Base-by-base conservation (phyloP, 441 rosid genomes). In the Isatis lusitanica region DNA sequence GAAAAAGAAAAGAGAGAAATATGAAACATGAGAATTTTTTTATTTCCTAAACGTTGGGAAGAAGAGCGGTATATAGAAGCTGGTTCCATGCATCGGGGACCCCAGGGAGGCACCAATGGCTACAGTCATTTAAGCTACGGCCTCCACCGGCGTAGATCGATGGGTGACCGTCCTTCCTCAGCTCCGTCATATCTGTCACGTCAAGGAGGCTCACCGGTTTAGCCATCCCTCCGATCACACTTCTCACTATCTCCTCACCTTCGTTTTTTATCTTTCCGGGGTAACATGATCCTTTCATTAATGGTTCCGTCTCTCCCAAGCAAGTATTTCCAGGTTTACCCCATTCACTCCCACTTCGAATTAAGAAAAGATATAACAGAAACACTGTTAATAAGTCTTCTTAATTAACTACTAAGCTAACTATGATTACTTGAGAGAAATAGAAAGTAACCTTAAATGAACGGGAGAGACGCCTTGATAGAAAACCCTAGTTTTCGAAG, bases 41-140 rank as follows among this genome's bases (percentile, higher is more conserved):
- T 35, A 53, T 53, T 57, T 9, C 16, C 2, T 28, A 44, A 58
- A 17, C 28, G 9, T 31, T 9, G 31, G 2, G 11, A 2, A 82
- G 43, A 76, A 85, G 66, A 55, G 38, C 13, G n/a, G 79, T 51
- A 74, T 84, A 84, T n/a, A 88, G 71, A 30, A 88, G 82, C 67
- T 86, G 85, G 74, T 88, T 88, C 90, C 89, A 88, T 3, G 77
- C 55, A 75, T 88, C 93, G 0, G 88, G 93, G 70, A 81, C 81
- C 39, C 93, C 93, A 2, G 90, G 84, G 1, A 88, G 82, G 68
- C 93, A 85, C 93, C 93, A 88, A 53, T 88, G 93, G 74, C 90
- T 85, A 68, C 93, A 88, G 67, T 88, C 93, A 0, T 55, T 30
- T 0, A 72, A 40, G 1, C 30, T 11, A 7, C 5, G 40, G 43